Evolutionary conservation across 805 yeast species (phyloP).

Genomic region (Ogataea saltuana): DNA sequence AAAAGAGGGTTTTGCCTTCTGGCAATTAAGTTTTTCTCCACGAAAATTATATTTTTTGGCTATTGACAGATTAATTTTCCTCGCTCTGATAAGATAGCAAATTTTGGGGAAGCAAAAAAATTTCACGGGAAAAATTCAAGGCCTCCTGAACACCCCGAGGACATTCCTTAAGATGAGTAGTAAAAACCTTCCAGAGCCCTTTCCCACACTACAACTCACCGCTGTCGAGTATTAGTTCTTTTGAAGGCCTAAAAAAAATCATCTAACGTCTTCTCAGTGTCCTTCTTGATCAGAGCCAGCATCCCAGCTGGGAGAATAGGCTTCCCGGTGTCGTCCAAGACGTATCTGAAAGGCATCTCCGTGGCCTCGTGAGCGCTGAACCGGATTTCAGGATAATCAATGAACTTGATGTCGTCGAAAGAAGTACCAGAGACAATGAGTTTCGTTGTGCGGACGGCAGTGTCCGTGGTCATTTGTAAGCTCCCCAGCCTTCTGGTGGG

Average conservation of each 20-base stretch:
- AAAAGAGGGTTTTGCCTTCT: no score
- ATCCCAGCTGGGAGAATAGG: conserved; percentile 93
- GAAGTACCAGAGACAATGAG: conserved; percentile 59
- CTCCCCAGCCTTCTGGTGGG: conserved; percentile 84
- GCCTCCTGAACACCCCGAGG: no score
- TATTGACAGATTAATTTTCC: no score
- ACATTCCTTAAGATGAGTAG: no score
- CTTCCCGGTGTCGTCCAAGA: conserved; percentile 57
- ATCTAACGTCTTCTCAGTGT: conserved; percentile 79
- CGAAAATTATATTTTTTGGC: no score
- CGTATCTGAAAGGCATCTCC: conserved; percentile 96
- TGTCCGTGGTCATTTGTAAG: conserved; percentile 96
- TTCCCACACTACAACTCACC: no score
- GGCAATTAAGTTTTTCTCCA: no score
- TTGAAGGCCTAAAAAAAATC: conserved; percentile 50
- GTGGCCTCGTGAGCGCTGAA: conserved; percentile 88
- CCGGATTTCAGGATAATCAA: conserved; percentile 92
- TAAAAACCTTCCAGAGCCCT: no score
- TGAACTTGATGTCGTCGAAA: conserved; percentile 76
- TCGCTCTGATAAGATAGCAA: no score
- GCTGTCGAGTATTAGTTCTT: no score
- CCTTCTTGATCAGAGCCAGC: conserved; percentile 81
- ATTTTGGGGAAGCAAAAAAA: no score
- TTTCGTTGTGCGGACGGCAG: conserved; percentile 92
- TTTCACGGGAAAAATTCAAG: no score